Percentiles rank a stretch among this genome's conserved stretches.
These are phyloP conservation scores for Cystobasidium pallidum DNA, from an alignment of 1,284 basidiomycete genomes.

Conservation along the genomic window DNA sequence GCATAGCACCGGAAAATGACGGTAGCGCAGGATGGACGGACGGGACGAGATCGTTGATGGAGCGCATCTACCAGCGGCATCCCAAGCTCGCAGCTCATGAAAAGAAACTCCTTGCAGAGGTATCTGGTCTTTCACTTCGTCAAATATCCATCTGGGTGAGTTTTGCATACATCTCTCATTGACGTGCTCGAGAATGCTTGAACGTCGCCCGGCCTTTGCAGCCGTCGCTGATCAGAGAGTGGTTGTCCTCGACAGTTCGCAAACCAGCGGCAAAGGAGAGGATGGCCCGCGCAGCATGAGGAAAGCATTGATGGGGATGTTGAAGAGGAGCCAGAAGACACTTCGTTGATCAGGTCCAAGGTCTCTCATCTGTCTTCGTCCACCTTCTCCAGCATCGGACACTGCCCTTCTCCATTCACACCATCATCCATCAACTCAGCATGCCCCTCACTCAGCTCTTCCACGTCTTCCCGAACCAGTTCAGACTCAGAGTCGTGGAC, in stretches of 20 bases:
- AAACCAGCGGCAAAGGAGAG: constrained; percentile 31
- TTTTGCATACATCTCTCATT: constrained; percentile 9
- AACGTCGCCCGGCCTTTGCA: too few relatives aligned
- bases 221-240: too few relatives aligned
- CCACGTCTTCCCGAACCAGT: constrained; percentile 14
- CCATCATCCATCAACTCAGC: background rate
- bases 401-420: constrained; percentile 4
- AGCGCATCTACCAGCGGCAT: constrained; percentile 6
- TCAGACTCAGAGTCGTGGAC: constrained; percentile 18
- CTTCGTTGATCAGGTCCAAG: background rate
- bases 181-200: constrained; percentile 14
- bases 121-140: constrained; percentile 22
- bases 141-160: constrained; percentile 41
- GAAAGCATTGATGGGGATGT: background rate
- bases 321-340: background rate
- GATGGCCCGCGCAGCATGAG: constrained; percentile 18
- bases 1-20: too few relatives aligned
- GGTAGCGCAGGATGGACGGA: background rate
- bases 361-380: constrained; percentile 4
- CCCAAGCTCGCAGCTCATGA: constrained; percentile 19
- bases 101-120: constrained; percentile 33
- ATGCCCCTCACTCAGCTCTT: constrained; percentile 31
- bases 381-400: constrained; percentile 17
- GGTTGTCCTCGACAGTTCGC: constrained; percentile 14
- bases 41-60: background rate